Base-by-base conservation (phyloP, 176 grass and related monocot genomes). In the Musa acuminata region DNA sequence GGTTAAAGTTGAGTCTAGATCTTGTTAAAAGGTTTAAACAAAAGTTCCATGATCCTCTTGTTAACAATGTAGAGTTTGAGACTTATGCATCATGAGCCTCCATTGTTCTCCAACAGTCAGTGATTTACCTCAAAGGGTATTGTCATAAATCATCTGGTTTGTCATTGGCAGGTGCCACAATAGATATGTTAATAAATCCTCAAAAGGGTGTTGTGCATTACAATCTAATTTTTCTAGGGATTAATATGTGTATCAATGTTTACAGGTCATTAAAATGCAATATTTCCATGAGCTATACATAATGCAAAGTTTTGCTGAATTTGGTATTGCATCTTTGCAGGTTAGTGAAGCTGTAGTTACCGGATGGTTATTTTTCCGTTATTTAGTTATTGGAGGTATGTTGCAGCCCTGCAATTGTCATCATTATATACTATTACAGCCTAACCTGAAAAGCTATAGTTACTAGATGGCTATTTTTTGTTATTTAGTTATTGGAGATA, bases 321-420 rank as follows among this genome's bases (percentile, higher is more conserved):
- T 50, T 59, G 63, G 1, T 79, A 53, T 63, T 82, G 73, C 83
- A 29, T 13, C 43, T 19, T 82, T 78, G 43, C 80, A 98, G 95
- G 84, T 93, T 83, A 98, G 82, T 85, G 95, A 98, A 87, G 88
- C 95, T 79, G 95, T 98, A 43, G 95, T 98, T 29, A 98, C 84
- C 74, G 88, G 95, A 77, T 98, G 95, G 95, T 88, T 98, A 68
- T 98, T 98, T 85, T 93, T 98, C 60, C 95, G 95, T 76, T 98
- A 98, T 87, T 84, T 98, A 76, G 87, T 98, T 70, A 91, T 98
- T 85, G 95, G 95, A 85, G 90, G 95, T 98, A 87, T 58, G 55
- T 64, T 50, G 19, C 8, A 49, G 17, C 17, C 62, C 5, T 19
- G 14, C 14, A 62, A 6, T 62, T 57, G 52, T 54, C 54, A 16